Evolutionary conservation across 768 basidiomycete species (phyloP), one percentile per base, ranked within the genome.

Genomic region (Suillus bovinus): DNA sequence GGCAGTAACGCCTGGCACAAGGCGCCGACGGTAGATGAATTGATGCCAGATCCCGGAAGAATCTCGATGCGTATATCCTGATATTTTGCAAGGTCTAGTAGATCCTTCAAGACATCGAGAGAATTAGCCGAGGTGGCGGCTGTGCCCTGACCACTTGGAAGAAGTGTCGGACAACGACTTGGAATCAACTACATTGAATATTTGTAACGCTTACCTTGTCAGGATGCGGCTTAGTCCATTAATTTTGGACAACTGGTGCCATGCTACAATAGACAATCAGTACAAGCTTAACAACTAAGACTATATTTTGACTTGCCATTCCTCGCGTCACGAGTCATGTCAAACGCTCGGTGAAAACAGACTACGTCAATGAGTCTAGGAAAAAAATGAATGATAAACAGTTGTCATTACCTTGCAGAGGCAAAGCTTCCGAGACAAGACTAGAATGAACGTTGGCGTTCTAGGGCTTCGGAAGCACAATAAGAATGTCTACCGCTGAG

Each of bases 341-440:
- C 91, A 64, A 92, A 87, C 34, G 90, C 91, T 60, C 90, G 79
- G 69, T 92, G 90, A 71, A 92, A 91, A 66, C 88, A 90, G 47
- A 89, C 91, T 91, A 52, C 27, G 57, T 29, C n/a, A 41, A 61
- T 47, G 41, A 46, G 39, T 22, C 53, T 3, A n/a, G 14, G 38
- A 22, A 29, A 49, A 7, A n/a, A 24, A 61, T 10, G 20, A 31
- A 59, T 33, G 6, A 6, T 39, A 52, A 16, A 31, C 31, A 42
- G 31, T 52, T 2, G 58, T 54, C 68, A 33, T 61, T 56, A 89
- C 91, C 85, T 82, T 92, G 84, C 47, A 88, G 67, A 4, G 89
- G 86, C 22, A 77, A 66, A 42, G 88, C 84, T 62, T 83, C 83
- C 58, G 82, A 78, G 42, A 85, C 79, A 16, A 92, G 72, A 62